Conservation (phyloP, 345 rosid genomes). For the Gossypium australe region DNA sequence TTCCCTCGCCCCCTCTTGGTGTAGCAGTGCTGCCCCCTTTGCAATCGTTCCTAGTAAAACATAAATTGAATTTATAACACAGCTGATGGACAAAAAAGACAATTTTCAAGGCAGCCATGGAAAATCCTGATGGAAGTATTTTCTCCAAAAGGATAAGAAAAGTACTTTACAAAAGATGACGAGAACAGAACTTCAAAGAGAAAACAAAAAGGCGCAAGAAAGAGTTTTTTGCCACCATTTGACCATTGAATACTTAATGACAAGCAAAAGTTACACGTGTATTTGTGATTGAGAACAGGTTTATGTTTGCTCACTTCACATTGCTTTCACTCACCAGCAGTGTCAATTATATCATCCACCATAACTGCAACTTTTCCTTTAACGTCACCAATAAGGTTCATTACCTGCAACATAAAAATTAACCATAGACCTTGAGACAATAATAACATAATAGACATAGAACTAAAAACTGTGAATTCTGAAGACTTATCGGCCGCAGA, state of each 20-base stretch:
- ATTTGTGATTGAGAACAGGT: not conserved
- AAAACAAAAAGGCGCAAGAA: not conserved
- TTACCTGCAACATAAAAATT: constrained; percentile 48
- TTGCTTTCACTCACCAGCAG: constrained; percentile 67
- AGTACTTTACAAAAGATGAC: not conserved
- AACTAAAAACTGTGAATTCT: not conserved
- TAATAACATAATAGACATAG: not conserved
- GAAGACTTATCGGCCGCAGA: not conserved
- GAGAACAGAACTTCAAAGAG: not conserved
- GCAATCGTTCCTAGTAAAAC: constrained; percentile 64
- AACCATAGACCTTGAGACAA: not conserved
- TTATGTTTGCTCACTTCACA: not conserved
- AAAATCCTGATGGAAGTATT: not conserved
- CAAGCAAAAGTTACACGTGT: not conserved
- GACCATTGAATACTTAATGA: not conserved
- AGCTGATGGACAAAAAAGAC: not conserved
- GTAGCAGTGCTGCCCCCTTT: constrained; percentile 90
- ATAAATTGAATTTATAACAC: not conserved
- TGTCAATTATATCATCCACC: constrained; percentile 99
- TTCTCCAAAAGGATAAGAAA: not conserved
- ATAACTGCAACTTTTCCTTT: constrained; percentile 95
- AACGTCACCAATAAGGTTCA: constrained; percentile 97
- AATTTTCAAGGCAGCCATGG: not conserved
- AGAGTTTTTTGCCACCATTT: not conserved
- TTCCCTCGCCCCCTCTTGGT: constrained; percentile 96